Evolutionary conservation across 108 stramenopile species (phyloP), one percentile per base, ranked within the genome.

Genomic region (Cyclostephanos tholiformis): DNA sequence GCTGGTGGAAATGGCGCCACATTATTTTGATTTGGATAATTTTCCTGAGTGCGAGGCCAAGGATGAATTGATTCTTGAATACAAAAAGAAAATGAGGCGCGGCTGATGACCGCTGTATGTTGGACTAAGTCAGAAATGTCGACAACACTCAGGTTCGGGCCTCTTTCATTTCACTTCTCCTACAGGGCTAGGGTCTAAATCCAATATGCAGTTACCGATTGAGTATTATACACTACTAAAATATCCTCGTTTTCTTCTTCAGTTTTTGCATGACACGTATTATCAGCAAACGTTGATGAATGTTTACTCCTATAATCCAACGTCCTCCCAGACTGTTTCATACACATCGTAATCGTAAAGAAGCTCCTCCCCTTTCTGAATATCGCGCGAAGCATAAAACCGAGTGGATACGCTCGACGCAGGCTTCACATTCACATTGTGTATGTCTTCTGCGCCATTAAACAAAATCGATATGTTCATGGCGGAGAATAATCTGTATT

Each of bases 21-120:
- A 98, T 84, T 99, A 99, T 84, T 99, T 91, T 72, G 97, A 99
- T 57, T 77, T 99, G n/a, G 93, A 91, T 36, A 97, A 97, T 59
- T 98, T 98, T 80, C 99, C 98, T 8, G 92, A 96, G 67, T 93
- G 96, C 71, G 92, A 96, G 77, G 92, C 96, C 22, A 96, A 96
- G 61, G 88, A 63, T 43, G 96, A 93, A 50, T 74, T 96, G 39
- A 88, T 92, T 67, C 70, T 85, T 46, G 91, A 91, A 19, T 96
- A 96, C 65, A 69, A 82, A 50, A 84, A 87, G 58, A 58, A 58
- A 29, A 29, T 58, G 27, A 58, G 57, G 57, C 57, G 57, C 16
- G 57, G 74, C 76, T 4, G 41, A 41, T 41, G 12, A 41, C 9
- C n/a, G n/a, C n/a, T 12, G 9, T 9, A 9, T 41, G 41, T 41